Evolutionary conservation across 2,329 filamentous ascomycete species (phyloP).

Genomic region (Apiospora koreana): DNA sequence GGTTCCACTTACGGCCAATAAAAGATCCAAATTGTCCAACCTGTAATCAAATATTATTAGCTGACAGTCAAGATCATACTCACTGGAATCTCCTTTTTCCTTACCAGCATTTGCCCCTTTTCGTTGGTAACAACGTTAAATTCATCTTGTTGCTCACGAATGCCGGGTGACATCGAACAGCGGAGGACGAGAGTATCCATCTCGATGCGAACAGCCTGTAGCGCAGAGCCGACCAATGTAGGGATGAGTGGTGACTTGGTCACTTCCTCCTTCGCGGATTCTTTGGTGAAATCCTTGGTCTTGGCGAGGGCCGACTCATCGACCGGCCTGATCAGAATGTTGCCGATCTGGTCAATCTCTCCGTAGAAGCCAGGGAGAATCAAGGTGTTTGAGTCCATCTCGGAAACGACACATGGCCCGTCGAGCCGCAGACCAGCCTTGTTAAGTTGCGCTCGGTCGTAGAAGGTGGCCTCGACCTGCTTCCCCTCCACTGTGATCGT

Average conservation of each 20-base stretch:
- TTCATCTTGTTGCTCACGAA: conserved; percentile 52
- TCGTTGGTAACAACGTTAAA: conserved; percentile 54
- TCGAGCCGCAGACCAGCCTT: conserved; percentile 40
- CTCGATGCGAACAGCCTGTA: conserved; percentile 47
- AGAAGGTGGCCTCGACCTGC: conserved; percentile 41
- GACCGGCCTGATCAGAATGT: conserved; percentile 46
- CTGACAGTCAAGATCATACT: too few relatives aligned
- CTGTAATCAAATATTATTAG: background rate
- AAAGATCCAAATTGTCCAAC: conserved; percentile 53
- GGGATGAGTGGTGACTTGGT: conserved; percentile 42
- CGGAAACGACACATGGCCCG: conserved; percentile 48
- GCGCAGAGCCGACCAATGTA: conserved; percentile 44
- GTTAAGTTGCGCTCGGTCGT: conserved; percentile 43
- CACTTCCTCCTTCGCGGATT: conserved; percentile 38
- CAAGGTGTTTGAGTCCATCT: conserved; percentile 54
- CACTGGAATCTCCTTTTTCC: background rate
- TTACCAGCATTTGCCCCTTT: conserved; percentile 45
- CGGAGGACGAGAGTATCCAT: conserved; percentile 54
- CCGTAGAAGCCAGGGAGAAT: conserved; percentile 48
- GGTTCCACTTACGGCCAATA: conserved; percentile 31
- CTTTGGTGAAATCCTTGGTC: conserved; percentile 33
- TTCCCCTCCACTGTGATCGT: conserved; percentile 41
- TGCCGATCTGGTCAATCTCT: conserved; percentile 48
- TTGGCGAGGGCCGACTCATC: conserved; percentile 29
- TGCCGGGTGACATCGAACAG: conserved; percentile 51